phyloP scores from a whole-genome alignment of 1,284 basidiomycete genomes.

The Tilletia setariae region DNA sequence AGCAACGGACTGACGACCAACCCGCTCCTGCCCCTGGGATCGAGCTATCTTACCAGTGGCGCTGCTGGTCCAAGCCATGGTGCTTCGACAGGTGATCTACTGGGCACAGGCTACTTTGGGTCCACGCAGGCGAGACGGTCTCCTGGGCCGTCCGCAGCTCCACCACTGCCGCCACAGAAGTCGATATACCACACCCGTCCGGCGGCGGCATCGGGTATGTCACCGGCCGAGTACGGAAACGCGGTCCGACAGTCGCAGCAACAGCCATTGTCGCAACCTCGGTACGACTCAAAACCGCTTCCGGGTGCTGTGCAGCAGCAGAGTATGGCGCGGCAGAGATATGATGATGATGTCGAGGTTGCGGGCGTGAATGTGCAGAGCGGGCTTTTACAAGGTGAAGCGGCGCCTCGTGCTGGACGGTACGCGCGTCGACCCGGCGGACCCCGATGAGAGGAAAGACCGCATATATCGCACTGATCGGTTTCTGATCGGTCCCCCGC shows the following conservation, averaged over 20 bases:
- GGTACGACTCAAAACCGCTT: no score
- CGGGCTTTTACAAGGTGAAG: neutral
- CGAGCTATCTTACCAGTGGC: constrained; percentile 6
- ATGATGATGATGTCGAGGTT: constrained; percentile 5
- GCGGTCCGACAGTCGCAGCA: no score
- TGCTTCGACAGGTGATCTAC: neutral
- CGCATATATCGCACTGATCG: neutral
- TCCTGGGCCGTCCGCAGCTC: neutral
- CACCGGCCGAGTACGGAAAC: no score
- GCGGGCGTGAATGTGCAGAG: constrained; percentile 7
- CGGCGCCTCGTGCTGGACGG: neutral
- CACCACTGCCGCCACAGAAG: neutral
- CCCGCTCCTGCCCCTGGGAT: constrained; percentile 11
- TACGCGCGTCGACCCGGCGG: constrained; percentile 7
- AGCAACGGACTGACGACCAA: constrained; percentile 8
- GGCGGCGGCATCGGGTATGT: no score
- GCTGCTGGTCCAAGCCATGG: neutral
- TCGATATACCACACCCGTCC: constrained; percentile 12
- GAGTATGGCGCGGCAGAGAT: constrained; percentile 8
- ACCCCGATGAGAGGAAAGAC: neutral
- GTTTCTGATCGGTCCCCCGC: neutral
- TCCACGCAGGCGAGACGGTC: neutral
- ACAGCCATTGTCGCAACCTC: no score
- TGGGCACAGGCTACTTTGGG: neutral
- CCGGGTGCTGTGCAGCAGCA: no score